Conservation (phyloP, 345 rosid species). For the Populus alba region DNA sequence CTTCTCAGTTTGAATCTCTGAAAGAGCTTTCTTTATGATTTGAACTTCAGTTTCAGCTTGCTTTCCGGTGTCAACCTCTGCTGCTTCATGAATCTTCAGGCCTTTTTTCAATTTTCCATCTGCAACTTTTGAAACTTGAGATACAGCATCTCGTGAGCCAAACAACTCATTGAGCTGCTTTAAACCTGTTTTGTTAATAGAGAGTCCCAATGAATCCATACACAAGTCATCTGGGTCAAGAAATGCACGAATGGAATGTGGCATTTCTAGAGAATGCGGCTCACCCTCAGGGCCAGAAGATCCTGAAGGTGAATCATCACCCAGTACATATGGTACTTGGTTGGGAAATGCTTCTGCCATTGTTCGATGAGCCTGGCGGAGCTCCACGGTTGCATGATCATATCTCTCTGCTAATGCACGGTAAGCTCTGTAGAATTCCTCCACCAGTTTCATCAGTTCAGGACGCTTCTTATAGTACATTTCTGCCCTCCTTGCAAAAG, state of each 20-base stretch:
- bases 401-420: slow-evolving; percentile 85
- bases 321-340: slow-evolving; percentile 22
- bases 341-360: slow-evolving; percentile 33
- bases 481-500: slow-evolving; percentile 87
- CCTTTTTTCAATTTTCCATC: slow-evolving; percentile 27
- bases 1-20: slow-evolving; percentile 27
- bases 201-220: slow-evolving; percentile 35
- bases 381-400: slow-evolving; percentile 72
- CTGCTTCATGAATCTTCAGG: slow-evolving; percentile 21
- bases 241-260: slow-evolving; percentile 40
- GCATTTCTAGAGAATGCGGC: slow-evolving; percentile 20
- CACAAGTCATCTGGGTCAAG: slow-evolving; percentile 45
- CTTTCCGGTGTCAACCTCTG: slow-evolving; percentile 5
- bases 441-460: slow-evolving; percentile 62
- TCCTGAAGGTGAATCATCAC: slow-evolving; percentile 18
- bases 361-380: slow-evolving; percentile 38
- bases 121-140: slow-evolving; percentile 14
- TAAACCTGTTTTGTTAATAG: slow-evolving; percentile 50
- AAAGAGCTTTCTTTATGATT: slow-evolving; percentile 23
- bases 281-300: slow-evolving; percentile 22
- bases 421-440: slow-evolving; percentile 80
- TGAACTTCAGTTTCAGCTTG: slow-evolving; percentile 17
- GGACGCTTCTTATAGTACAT: slow-evolving; percentile 87
- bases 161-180: slow-evolving; percentile 65
- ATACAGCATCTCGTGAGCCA: slow-evolving; percentile 19